These are phyloP conservation scores for Kuraishia hungarica DNA, from an alignment of 805 yeast species.

Conservation along the genomic window DNA sequence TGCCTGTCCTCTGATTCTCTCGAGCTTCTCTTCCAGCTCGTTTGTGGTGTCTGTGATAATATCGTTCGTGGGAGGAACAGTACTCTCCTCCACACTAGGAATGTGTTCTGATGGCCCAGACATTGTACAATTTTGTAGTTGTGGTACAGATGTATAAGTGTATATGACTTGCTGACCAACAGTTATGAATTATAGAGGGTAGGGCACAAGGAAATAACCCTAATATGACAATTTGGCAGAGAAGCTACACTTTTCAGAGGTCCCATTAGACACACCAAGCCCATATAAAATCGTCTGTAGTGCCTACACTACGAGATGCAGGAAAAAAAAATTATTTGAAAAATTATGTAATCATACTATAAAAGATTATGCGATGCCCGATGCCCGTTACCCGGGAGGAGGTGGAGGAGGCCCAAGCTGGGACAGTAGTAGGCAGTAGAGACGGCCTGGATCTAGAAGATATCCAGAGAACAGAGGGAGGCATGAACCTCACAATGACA, in stretches of 20 bases:
- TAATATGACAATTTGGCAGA: too few species aligned
- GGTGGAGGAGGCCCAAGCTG: too few species aligned
- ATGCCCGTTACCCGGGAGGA: not conserved
- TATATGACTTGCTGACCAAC: too few species aligned
- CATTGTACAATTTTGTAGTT: not conserved
- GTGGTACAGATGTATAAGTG: too few species aligned
- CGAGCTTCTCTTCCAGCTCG: constrained; percentile 57
- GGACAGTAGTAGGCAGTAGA: too few species aligned
- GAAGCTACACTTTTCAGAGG: too few species aligned
- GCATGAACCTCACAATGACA: too few species aligned
- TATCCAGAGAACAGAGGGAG: too few species aligned
- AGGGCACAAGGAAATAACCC: too few species aligned
- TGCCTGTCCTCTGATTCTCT: constrained; percentile 62
- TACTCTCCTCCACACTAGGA: not conserved
- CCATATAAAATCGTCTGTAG: not conserved
- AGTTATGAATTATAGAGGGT: too few species aligned
- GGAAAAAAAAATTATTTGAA: not conserved
- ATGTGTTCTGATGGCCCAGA: not conserved
- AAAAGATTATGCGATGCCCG: not conserved
- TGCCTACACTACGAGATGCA: not conserved
- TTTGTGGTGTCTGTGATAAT: not conserved
- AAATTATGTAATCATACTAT: not conserved
- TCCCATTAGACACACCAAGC: not conserved
- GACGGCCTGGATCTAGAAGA: too few species aligned
- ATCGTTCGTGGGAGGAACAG: not conserved